Evolutionary conservation across 768 basidiomycete species (phyloP).

Genomic region (Kwoniella mangroviensis): DNA sequence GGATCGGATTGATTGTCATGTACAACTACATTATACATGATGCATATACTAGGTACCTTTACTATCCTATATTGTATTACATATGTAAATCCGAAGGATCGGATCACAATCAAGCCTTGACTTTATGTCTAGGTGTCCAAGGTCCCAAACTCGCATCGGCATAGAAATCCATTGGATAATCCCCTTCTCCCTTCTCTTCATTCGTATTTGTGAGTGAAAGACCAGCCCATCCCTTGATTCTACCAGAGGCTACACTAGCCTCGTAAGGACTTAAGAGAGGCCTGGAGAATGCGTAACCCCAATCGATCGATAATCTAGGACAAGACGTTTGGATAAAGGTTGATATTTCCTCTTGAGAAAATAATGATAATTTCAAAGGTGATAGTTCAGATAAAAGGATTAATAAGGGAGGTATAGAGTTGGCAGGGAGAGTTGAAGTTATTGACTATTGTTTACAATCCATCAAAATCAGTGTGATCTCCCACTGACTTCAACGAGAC

Average conservation of each 20-base stretch:
- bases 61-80: too few species aligned
- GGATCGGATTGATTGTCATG: too few species aligned
- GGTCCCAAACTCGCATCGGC: slow-evolving; percentile 51
- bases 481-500: too few species aligned
- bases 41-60: too few species aligned
- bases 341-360: slow-evolving; percentile 73
- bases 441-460: slow-evolving; percentile 34
- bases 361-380: slow-evolving; percentile 85
- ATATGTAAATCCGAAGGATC: too few species aligned
- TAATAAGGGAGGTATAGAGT: slow-evolving; percentile 63
- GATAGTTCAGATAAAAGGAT: slow-evolving; percentile 97
- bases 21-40: neutral
- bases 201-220: slow-evolving; percentile 10
- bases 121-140: slow-evolving; percentile 55
- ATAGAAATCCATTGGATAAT: slow-evolving; percentile 98
- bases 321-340: slow-evolving; percentile 96
- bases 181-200: slow-evolving; percentile 57
- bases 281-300: slow-evolving; percentile 92
- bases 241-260: slow-evolving; percentile 80
- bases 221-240: slow-evolving; percentile 68
- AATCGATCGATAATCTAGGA: slow-evolving; percentile 94
- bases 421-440: slow-evolving; percentile 33
- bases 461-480: too few species aligned
- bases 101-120: slow-evolving; percentile 7
- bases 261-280: slow-evolving; percentile 94